Base-by-base conservation (phyloP, 345 rosid species). In the Hypericum perforatum region DNA sequence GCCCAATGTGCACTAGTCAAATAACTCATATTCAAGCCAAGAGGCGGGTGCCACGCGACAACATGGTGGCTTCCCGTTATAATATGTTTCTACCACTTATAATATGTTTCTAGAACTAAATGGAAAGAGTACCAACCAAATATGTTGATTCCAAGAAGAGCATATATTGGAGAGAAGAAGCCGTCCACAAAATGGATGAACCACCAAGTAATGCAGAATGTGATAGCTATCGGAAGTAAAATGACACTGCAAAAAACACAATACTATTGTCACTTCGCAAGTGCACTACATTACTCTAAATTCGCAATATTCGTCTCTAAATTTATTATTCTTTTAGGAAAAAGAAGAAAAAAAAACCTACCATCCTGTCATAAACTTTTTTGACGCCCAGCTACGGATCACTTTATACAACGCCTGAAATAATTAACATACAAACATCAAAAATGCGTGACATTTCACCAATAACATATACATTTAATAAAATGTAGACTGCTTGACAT, bases 181-280 rank as follows among this genome's bases (percentile, higher is more conserved):
- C 85, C 79, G 36, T 85, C 90, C 14, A 82, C 79, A 47, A 80
- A 78, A 59, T 70, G 77, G 68, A 82, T 77, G 62, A 82, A 82
- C 85, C 90, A 79, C 90, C 88, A 82, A 10, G 90, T 80, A 54
- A 74, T 59, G 61, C 78, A 80, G 80, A 86, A 77, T 60, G 95
- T 86, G 61, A 77, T 74, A 0, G 85, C 82, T 32, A 78, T 80
- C 9, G 87, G 95, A 56, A 82, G 78, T 22, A 85, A 53, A 61
- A 85, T 85, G 29, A 82, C 89, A 68, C 95, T 80, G 72, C 63
- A 56, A 59, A 50, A 3, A 22, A 11, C 49, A 68, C 1, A 22
- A 22, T 22, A 22, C 4, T 22, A 22, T 22, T 22, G 32, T 22
- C 4, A 22, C 4, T 22, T 22, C 32, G 1, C 32, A 22, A 22